phyloP scores from a whole-genome alignment of 441 rosid species.

The Breynia disticha region DNA sequence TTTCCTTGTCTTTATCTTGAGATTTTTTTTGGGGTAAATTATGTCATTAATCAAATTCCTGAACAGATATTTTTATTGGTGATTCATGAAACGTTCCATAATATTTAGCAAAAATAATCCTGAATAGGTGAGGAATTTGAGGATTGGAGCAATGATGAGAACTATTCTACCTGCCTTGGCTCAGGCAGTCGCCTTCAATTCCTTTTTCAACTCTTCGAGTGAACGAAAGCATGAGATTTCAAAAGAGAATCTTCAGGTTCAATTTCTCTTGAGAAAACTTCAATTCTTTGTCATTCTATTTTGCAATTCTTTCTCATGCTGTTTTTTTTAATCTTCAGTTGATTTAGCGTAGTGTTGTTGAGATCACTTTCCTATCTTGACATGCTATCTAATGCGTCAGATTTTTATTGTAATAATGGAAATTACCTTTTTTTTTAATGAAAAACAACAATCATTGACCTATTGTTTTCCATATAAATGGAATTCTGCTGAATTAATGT shows the following conservation, averaged over 20 bases:
- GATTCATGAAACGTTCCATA: neutral
- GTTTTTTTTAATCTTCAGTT: slow-evolving; percentile 3
- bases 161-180: slow-evolving; percentile 83
- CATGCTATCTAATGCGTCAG: too few species aligned
- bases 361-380: too few species aligned
- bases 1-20: too few species aligned
- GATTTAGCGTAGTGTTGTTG: neutral
- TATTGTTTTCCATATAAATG: slow-evolving; percentile 4
- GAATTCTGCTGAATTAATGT: neutral
- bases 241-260: slow-evolving; percentile 68
- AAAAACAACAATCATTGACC: neutral
- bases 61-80: neutral
- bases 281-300: neutral
- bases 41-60: neutral
- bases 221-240: slow-evolving; percentile 31
- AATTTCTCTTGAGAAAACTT: slow-evolving; percentile 3
- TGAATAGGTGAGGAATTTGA: slow-evolving; percentile 61
- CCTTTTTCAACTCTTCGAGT: slow-evolving; percentile 18
- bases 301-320: neutral
- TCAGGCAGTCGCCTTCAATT: slow-evolving; percentile 67
- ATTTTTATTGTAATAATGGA: too few species aligned
- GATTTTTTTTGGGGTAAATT: too few species aligned
- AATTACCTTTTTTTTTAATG: neutral
- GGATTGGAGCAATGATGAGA: slow-evolving; percentile 92
- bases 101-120: neutral